Evolutionary conservation across 2,329 filamentous ascomycete genomes (phyloP).

Genomic region (Xylariaceae sp.): DNA sequence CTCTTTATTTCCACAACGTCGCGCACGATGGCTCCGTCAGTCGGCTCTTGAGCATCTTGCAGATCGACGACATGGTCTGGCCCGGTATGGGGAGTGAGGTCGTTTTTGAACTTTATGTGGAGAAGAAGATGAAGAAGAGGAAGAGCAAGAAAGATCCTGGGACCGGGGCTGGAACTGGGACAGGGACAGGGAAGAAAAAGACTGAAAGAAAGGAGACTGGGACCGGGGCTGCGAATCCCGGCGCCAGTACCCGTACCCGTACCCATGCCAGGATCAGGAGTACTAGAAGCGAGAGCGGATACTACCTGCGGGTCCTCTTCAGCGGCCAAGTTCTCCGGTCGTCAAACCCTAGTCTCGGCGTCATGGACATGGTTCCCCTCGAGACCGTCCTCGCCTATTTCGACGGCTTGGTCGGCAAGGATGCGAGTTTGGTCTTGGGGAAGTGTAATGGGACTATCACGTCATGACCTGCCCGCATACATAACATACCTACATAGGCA

Average conservation of each 20-base stretch:
- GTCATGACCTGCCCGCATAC: slow-evolving; percentile 1
- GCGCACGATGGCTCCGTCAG: slow-evolving; percentile 74
- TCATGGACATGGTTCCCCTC: slow-evolving; percentile 65
- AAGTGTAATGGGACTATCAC: slow-evolving; percentile 24
- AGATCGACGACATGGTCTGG: slow-evolving; percentile 74
- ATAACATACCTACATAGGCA: not conserved
- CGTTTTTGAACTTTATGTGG: slow-evolving; percentile 64
- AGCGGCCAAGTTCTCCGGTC: slow-evolving; percentile 61
- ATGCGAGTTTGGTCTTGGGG: slow-evolving; percentile 39
- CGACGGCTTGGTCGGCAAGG: slow-evolving; percentile 60
- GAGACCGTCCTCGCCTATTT: slow-evolving; percentile 63
- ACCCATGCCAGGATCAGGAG: slow-evolving; percentile 6
- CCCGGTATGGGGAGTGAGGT: slow-evolving; percentile 78
- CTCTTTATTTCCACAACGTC: slow-evolving; percentile 66
- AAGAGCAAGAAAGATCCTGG: not conserved
- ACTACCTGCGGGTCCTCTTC: slow-evolving; percentile 65
- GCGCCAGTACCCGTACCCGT: too few species aligned
- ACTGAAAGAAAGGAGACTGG: too few species aligned
- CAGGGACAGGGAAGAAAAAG: too few species aligned
- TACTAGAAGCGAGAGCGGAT: slow-evolving; percentile 22
- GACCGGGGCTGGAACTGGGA: too few species aligned
- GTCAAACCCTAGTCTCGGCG: slow-evolving; percentile 61
- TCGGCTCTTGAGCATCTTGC: slow-evolving; percentile 61
- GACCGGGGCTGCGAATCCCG: too few species aligned
- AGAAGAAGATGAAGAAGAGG: not conserved